Conservation (phyloP, 192 early-diverging fungal genomes). For the Rhizophagus sp. region DNA sequence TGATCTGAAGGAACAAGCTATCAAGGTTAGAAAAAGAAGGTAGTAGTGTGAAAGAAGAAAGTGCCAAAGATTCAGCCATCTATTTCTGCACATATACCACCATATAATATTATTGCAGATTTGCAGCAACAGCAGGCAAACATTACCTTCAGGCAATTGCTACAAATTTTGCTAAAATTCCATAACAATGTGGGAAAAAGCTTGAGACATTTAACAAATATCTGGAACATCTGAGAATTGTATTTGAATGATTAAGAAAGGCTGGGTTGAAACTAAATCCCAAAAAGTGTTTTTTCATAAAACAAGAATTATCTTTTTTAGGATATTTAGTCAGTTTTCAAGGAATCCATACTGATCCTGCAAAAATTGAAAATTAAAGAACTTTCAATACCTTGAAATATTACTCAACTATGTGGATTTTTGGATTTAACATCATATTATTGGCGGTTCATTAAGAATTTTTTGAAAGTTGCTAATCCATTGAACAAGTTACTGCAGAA, state of each 20-base stretch:
- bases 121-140: too few species aligned
- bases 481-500: not conserved
- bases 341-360: not conserved
- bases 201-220: constrained; percentile 34
- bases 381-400: constrained; percentile 9
- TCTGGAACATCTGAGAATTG: not conserved
- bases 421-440: not conserved
- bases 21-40: too few species aligned
- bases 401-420: not conserved
- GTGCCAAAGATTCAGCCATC: too few species aligned
- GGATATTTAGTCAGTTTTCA: constrained; percentile 16
- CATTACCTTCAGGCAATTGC: too few species aligned
- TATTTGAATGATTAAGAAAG: not conserved
- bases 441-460: not conserved
- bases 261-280: constrained; percentile 10
- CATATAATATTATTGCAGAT: too few species aligned
- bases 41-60: too few species aligned
- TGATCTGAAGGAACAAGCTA: too few species aligned
- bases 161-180: too few species aligned
- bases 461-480: not conserved
- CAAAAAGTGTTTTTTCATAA: constrained; percentile 18
- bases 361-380: constrained; percentile 24
- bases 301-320: not conserved
- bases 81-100: too few species aligned
- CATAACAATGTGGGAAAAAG: too few species aligned